Evolutionary conservation across 208 protist species (phyloP), one percentile per base, ranked within the genome.

Genomic region (Herpetomonas tarakana): DNA sequence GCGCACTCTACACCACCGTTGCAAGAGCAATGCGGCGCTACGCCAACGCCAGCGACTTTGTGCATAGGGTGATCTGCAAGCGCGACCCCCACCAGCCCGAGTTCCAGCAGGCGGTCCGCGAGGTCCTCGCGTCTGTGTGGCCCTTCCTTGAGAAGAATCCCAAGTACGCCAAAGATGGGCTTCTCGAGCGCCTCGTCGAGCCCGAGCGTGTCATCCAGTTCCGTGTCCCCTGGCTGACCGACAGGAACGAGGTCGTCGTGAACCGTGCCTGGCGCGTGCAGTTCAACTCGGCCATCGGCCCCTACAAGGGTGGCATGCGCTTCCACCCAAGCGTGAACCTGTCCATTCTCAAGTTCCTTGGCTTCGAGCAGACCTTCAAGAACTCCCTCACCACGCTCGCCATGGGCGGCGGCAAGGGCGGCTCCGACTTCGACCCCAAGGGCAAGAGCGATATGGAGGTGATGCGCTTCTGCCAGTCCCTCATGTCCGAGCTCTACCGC

Each of bases 291-390:
- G 68, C 91, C 41, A 81, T 97, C 52, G 96, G 96, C 19, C 96
- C 96, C 29, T 97, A 97, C 83, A 98, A 98, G 71, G 96, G 96
- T 52, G 96, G 84, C 68, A 88, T 87, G 68, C 68, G 81, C 39
- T 89, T 92, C 54, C 84, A 91, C 58, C 85, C 81, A 19, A 76
- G 74, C 2, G 91, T 96, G n/a, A 93, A 93, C 65, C 68, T 97
- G n/a, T 88, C 74, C 39, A 92, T 97, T 30, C 68, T 97, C 14
- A 97, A 97, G 71, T 98, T 98, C 64, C 77, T 98, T n/a, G 96
- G 90, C 56, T 98, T 98, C 71, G 93, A 98, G 73, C 93, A 98
- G 75, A 96, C 78, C 52, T 96, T 97, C 61, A 98, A 98, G 75
- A 98, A 98, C 68, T 77, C 91, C 19, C 79, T 98, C 16, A 98